Evolutionary conservation across 768 basidiomycete genomes (phyloP), one percentile per base, ranked within the genome.

Genomic region (Neoboletus magnificus): DNA sequence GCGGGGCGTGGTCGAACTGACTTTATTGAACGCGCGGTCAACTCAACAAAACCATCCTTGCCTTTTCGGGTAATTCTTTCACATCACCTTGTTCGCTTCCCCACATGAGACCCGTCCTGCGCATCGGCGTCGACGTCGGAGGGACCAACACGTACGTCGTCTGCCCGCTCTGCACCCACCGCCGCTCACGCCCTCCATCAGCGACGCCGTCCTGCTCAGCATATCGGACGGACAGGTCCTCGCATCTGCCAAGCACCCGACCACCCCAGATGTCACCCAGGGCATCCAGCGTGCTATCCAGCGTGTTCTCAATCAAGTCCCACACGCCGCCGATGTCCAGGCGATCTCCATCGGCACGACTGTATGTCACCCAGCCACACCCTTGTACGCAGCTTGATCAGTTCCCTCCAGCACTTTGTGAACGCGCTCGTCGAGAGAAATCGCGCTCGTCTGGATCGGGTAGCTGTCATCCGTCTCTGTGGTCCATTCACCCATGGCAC

Each of bases 281-380:
- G 85, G 86, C 30, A 86, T 87, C 49, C 80, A 82, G 50, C 56
- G 62, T 4, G 83, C 82, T 1, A 73, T 86, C 20, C 69, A 71
- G 13, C 67, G 68, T 2, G 77, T 84, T 6, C 68, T 86, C 46
- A 58, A 72, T 37, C 64, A 72, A 9, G 74, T 71, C 22, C 62
- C 65, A 1, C 66, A 74, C 47, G 68, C 72, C 5, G 56, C 70
- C 2, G 60, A 74, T 1, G 73, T 86, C 33, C 71, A 79, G 48
- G 78, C 80, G 7, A 63, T 86, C 56, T 76, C 80, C 33, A 81
- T 87, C 56, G 85, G 86, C 33, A 86, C 85, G 0, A 86, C 85
- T 0, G 82, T 81, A 48, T 46, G 72, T 52, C 27, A 30, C 5
- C 23, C 16, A 1, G 0, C 8, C 1, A 5, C 23, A 6, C 5